Conservation (phyloP, 2,329 filamentous ascomycete genomes). For the Ramularia collo-cygni region DNA sequence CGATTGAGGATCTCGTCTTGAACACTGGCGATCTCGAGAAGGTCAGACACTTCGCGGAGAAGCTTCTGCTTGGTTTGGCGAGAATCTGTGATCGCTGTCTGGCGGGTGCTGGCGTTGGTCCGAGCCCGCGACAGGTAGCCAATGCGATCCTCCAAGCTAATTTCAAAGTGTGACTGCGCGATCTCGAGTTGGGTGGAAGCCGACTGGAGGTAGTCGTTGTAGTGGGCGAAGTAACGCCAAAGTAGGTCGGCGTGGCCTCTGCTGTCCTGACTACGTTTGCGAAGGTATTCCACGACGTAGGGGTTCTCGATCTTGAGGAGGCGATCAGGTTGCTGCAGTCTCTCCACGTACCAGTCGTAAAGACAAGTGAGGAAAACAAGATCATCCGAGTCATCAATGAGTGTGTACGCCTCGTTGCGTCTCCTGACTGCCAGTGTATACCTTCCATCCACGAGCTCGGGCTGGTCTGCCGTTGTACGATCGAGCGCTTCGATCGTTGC, state of each 20-base stretch:
- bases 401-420: constrained; percentile 78
- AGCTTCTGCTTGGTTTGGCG: constrained; percentile 67
- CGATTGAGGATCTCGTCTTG: constrained; percentile 85
- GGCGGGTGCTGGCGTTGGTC: constrained; percentile 81
- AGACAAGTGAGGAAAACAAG: constrained; percentile 92
- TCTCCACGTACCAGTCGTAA: constrained; percentile 94
- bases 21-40: constrained; percentile 88
- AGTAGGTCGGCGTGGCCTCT: constrained; percentile 79
- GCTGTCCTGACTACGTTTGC: constrained; percentile 65
- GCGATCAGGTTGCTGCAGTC: constrained; percentile 73
- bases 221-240: constrained; percentile 85
- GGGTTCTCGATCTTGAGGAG: constrained; percentile 77
- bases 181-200: constrained; percentile 79
- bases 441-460: constrained; percentile 70
- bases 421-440: constrained; percentile 70
- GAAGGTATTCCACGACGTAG: constrained; percentile 79
- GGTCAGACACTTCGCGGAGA: constrained; percentile 73
- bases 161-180: constrained; percentile 71
- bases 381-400: constrained; percentile 81
- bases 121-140: constrained; percentile 85
- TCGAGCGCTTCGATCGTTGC: constrained; percentile 74
- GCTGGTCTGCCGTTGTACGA: constrained; percentile 58
- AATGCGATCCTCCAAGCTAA: constrained; percentile 79
- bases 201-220: constrained; percentile 75
- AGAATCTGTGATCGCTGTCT: constrained; percentile 58